Evolutionary conservation across 164 flowering plant genomes (phyloP).

Genomic region (grape (Vitis vinifera)): ASM3070453v1 NC_081816.1:5510001-5510500

Average conservation of each 20-base stretch:
- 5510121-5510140: slow-evolving; percentile 62
- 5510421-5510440: slow-evolving; percentile 46
- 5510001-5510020: background rate
- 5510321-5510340: slow-evolving; percentile 69
- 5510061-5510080: background rate
- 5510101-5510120: slow-evolving; percentile 79
- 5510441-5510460: slow-evolving; percentile 28
- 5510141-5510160: background rate
- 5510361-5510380: slow-evolving; percentile 91
- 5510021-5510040: background rate
- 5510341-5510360: slow-evolving; percentile 79
- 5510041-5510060: background rate
- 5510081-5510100: slow-evolving; percentile 96
- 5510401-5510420: slow-evolving; percentile 56
- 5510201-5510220: slow-evolving; percentile 1
- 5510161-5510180: background rate
- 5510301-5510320: slow-evolving; percentile 86
- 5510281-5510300: slow-evolving; percentile 67
- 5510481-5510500: background rate
- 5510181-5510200: slow-evolving; percentile 1
- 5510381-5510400: slow-evolving; percentile 66
- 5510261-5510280: slow-evolving; percentile 42
- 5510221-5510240: slow-evolving; percentile 40
- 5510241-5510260: slow-evolving; percentile 26
- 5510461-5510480: slow-evolving; percentile 5